These are phyloP conservation scores for Apium graveolens DNA, from an alignment of 129 eudicot genomes.

Conservation along the genomic window DNA sequence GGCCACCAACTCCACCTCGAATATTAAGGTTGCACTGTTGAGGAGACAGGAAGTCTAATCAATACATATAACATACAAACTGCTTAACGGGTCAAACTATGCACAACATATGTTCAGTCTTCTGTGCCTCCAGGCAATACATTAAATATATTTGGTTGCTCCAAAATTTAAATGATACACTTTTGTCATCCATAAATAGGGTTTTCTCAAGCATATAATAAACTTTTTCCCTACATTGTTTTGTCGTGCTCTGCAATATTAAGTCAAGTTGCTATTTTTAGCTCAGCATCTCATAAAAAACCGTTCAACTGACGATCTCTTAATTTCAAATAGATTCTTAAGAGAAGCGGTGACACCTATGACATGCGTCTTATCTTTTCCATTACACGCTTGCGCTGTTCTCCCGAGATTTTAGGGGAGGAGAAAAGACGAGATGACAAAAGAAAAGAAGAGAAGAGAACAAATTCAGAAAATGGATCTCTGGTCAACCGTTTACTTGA, in stretches of 20 bases:
- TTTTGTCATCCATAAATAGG: background rate
- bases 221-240: background rate
- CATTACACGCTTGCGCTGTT: too few relatives aligned
- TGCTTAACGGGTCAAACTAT: background rate
- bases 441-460: too few relatives aligned
- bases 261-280: background rate
- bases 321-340: background rate
- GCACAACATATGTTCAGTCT: background rate
- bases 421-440: too few relatives aligned
- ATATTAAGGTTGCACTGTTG: constrained; percentile 76
- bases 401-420: too few relatives aligned
- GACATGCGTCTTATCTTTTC: background rate
- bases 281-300: background rate
- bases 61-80: background rate
- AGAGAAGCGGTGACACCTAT: background rate
- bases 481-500: too few relatives aligned
- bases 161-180: background rate
- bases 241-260: background rate
- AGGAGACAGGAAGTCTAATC: background rate
- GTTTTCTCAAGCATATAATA: background rate
- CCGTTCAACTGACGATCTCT: background rate
- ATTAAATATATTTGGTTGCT: background rate
- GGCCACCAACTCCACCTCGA: constrained; percentile 92
- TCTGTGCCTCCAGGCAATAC: background rate
- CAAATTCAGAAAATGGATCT: too few relatives aligned